phyloP scores from a whole-genome alignment of 2,329 filamentous ascomycete species.

The Ramularia endophylla region DNA sequence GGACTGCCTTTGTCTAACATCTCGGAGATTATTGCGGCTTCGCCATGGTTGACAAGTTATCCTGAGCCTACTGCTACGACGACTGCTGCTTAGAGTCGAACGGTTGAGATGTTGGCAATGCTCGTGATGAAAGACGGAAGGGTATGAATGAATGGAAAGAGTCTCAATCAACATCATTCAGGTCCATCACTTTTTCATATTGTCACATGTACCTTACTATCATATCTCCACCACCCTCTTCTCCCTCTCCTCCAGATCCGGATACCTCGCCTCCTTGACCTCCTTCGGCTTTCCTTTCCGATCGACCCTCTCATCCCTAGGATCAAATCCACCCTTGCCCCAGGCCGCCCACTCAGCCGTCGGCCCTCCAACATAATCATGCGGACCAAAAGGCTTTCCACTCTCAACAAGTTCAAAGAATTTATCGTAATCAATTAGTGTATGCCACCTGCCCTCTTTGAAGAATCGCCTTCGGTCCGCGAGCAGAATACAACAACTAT shows the following conservation, averaged over 20 bases:
- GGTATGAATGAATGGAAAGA: too few relatives aligned
- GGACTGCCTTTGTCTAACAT: too few relatives aligned
- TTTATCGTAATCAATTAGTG: slow-evolving; percentile 78
- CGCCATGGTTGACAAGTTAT: too few relatives aligned
- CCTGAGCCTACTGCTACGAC: too few relatives aligned
- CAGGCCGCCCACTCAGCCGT: slow-evolving; percentile 93
- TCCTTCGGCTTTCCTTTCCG: slow-evolving; percentile 58
- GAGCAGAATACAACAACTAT: slow-evolving; percentile 87
- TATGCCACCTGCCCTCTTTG: slow-evolving; percentile 63
- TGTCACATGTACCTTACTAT: not conserved
- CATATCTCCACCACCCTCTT: slow-evolving; percentile 11
- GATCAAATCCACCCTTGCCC: slow-evolving; percentile 93
- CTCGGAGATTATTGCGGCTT: too few relatives aligned
- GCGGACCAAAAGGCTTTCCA: slow-evolving; percentile 61
- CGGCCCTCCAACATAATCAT: slow-evolving; percentile 80
- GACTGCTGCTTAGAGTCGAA: too few relatives aligned
- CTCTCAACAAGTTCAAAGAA: slow-evolving; percentile 83
- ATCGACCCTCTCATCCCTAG: slow-evolving; percentile 78
- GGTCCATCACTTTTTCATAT: too few relatives aligned
- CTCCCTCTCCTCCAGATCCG: slow-evolving; percentile 4
- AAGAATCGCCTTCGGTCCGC: slow-evolving; percentile 71
- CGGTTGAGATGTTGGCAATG: too few relatives aligned
- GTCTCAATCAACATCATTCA: too few relatives aligned
- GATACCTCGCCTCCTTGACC: slow-evolving; percentile 1
- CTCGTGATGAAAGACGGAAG: too few relatives aligned